Conservation (phyloP, 805 yeast genomes). For the Myxozyma kluyveri region DNA sequence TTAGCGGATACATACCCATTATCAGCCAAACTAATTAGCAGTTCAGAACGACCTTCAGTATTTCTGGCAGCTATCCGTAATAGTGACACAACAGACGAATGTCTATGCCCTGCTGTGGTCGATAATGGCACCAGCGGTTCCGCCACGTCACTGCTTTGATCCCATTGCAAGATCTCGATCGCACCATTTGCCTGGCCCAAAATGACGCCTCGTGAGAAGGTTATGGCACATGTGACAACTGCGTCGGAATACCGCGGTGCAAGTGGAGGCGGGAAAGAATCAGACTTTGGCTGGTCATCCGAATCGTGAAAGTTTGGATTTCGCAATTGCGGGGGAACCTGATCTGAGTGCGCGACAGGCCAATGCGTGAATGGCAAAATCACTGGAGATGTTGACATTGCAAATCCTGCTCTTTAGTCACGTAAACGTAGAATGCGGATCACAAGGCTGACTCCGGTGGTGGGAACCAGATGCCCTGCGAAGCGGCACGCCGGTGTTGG, state of each 20-base stretch:
- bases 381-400: constrained; percentile 26
- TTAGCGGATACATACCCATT: constrained; percentile 14
- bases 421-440: too few relatives aligned
- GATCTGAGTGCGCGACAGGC: constrained; percentile 21
- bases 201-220: constrained; percentile 24
- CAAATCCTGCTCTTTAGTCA: too few relatives aligned
- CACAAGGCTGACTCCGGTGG: too few relatives aligned
- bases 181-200: constrained; percentile 26
- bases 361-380: constrained; percentile 29
- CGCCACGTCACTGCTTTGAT: constrained; percentile 1
- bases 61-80: constrained; percentile 24
- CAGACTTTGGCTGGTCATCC: constrained; percentile 2
- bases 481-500: too few relatives aligned
- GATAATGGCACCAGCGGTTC: constrained; percentile 14
- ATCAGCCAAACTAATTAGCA: constrained; percentile 23
- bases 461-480: too few relatives aligned
- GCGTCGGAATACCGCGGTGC: constrained; percentile 17
- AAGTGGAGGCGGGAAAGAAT: constrained; percentile 8
- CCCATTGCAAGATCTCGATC: constrained; percentile 26
- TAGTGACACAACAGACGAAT: constrained; percentile 25
- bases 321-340: background rate
- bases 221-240: constrained; percentile 25
- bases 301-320: too few relatives aligned
- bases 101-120: constrained; percentile 28
- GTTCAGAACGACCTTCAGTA: constrained; percentile 28